Evolutionary conservation across 2,329 filamentous ascomycete genomes (phyloP).

Genomic region (Cladosporium velox): DNA sequence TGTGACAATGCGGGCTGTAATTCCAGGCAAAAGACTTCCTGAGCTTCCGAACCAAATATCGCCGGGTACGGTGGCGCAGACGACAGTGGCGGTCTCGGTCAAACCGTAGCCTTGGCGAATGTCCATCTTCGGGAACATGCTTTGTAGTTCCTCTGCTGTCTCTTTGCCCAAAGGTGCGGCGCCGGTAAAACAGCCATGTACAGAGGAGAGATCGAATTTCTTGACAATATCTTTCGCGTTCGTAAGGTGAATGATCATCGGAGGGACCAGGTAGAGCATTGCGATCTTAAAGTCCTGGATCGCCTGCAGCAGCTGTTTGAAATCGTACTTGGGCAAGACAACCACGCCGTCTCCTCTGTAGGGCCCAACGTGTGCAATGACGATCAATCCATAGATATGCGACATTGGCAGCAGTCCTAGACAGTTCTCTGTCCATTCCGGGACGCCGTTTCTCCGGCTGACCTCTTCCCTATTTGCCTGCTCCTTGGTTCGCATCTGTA

Average conservation of each 20-base stretch:
- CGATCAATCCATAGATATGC: slow-evolving; percentile 77
- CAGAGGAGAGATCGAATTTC: slow-evolving; percentile 71
- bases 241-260: slow-evolving; percentile 76
- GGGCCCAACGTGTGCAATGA: slow-evolving; percentile 65
- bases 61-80: slow-evolving; percentile 58
- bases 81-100: slow-evolving; percentile 75
- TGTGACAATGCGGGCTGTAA: slow-evolving; percentile 66
- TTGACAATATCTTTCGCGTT: slow-evolving; percentile 62
- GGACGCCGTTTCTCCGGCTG: slow-evolving; percentile 22
- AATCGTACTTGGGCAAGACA: slow-evolving; percentile 74
- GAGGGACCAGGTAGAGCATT: slow-evolving; percentile 71
- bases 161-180: slow-evolving; percentile 77
- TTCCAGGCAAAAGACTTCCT: slow-evolving; percentile 67
- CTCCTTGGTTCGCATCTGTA: slow-evolving; percentile 62
- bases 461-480: slow-evolving; percentile 41
- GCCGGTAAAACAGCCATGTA: slow-evolving; percentile 68
- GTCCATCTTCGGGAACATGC: slow-evolving; percentile 63
- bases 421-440: slow-evolving; percentile 52
- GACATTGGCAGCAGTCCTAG: slow-evolving; percentile 77
- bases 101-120: slow-evolving; percentile 68
- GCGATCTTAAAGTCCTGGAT: slow-evolving; percentile 71
- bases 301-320: slow-evolving; percentile 62
- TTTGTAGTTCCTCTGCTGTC: slow-evolving; percentile 64
- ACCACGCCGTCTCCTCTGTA: slow-evolving; percentile 75
- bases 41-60: slow-evolving; percentile 73